These are phyloP conservation scores for Cicer bijugum DNA, from an alignment of 306 rosid species.

Conservation along the genomic window DNA sequence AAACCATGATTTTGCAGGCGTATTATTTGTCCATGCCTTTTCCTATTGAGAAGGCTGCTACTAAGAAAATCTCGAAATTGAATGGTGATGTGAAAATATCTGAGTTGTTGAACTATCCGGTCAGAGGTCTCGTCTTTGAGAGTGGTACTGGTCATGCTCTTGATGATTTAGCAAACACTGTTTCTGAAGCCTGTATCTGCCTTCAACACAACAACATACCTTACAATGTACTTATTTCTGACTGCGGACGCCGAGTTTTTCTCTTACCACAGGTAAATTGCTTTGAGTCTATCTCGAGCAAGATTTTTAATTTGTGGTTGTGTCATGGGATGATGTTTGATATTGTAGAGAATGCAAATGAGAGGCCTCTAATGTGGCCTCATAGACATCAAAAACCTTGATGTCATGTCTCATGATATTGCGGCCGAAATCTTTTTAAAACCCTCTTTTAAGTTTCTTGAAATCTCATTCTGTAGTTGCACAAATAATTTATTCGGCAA, in stretches of 20 bases:
- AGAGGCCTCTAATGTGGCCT: too few species aligned
- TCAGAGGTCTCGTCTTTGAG: constrained; percentile 84
- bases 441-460: neutral
- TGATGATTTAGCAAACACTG: constrained; percentile 64
- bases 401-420: neutral
- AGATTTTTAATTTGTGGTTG: neutral
- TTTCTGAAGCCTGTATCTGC: constrained; percentile 88
- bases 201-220: constrained; percentile 90
- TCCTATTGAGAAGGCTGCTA: constrained; percentile 90
- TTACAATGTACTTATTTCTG: constrained; percentile 82
- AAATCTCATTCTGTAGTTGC: neutral
- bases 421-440: neutral
- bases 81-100: constrained; percentile 65
- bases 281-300: neutral
- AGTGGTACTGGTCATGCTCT: constrained; percentile 75
- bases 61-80: constrained; percentile 55
- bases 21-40: constrained; percentile 84
- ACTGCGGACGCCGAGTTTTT: constrained; percentile 77
- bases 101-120: constrained; percentile 73
- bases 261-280: constrained; percentile 83
- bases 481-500: neutral
- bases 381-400: neutral
- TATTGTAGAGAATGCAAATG: neutral
- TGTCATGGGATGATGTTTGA: neutral
- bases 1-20: constrained; percentile 59